Evolutionary conservation across 345 rosid species (phyloP).

Genomic region (Boechera retrofracta): DNA sequence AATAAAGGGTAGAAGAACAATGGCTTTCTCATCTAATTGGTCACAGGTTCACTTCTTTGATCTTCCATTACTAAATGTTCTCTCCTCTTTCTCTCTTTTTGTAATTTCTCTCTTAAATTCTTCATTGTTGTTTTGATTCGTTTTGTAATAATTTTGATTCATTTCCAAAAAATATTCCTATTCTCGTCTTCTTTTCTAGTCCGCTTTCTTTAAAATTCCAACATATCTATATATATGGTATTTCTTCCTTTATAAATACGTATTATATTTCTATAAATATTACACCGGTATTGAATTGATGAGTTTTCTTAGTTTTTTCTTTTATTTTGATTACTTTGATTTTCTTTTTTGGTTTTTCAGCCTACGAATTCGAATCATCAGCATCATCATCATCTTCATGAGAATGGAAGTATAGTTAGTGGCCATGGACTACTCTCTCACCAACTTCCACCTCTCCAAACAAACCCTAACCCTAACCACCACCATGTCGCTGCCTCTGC

Average conservation of each 20-base stretch:
- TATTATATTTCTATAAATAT: background rate
- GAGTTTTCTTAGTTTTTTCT: conserved; percentile 11
- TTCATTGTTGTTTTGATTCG: conserved; percentile 34
- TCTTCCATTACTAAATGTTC: conserved; percentile 39
- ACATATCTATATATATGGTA: conserved; percentile 38
- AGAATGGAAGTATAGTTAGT: conserved; percentile 44
- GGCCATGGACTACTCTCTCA: conserved; percentile 41
- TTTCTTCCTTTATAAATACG: conserved; percentile 19
- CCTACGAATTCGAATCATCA: conserved; percentile 50
- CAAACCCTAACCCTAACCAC: conserved; percentile 46
- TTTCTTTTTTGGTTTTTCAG: conserved; percentile 30
- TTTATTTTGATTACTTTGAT: conserved; percentile 24
- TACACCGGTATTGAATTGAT: conserved; percentile 3
- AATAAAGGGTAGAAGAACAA: conserved; percentile 51
- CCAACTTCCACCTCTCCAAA: conserved; percentile 57
- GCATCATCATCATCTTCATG: conserved; percentile 36
- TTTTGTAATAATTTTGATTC: conserved; percentile 44
- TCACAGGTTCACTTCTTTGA: conserved; percentile 63
- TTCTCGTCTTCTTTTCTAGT: conserved; percentile 59
- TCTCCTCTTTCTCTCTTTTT: conserved; percentile 28
- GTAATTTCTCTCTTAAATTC: conserved; percentile 36
- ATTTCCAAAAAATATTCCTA: conserved; percentile 60
- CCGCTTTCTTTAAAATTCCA: conserved; percentile 42
- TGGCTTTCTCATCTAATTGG: conserved; percentile 85
- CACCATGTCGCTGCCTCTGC: conserved; percentile 41